Percentiles rank a stretch among this genome's conserved stretches.
Conservation (phyloP, 352 stramenopile genomes). For the Nothophytophthora sp. region DNA sequence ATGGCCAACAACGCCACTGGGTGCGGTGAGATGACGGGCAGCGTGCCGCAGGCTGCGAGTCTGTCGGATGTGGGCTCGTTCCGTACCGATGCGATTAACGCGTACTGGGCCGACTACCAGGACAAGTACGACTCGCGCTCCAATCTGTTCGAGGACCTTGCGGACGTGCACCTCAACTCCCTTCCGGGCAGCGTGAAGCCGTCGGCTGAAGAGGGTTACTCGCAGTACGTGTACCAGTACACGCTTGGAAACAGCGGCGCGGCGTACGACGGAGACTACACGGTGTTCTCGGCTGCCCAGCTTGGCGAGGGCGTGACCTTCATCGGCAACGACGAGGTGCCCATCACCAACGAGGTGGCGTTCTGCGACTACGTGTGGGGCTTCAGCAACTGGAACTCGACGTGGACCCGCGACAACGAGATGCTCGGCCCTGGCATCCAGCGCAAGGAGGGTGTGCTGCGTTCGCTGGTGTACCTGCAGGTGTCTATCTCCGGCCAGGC, state of each 20-base stretch:
- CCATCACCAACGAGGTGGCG: conserved; percentile 60
- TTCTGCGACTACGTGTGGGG: conserved; percentile 74
- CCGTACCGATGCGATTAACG: conserved; percentile 35
- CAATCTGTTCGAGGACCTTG: conserved; percentile 58
- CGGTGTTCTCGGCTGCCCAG: conserved; percentile 46
- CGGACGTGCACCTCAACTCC: conserved; percentile 57
- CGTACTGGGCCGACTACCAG: conserved; percentile 46
- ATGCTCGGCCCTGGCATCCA: conserved; percentile 63
- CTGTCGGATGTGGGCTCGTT: conserved; percentile 39
- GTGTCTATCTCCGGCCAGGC: conserved; percentile 77
- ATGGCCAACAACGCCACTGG: conserved; percentile 44
- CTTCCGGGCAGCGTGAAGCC: conserved; percentile 41
- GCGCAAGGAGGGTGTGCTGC: conserved; percentile 70
- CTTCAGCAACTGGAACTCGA: conserved; percentile 73
- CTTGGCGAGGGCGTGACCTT: conserved; percentile 50
- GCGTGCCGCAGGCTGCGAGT: conserved; percentile 38
- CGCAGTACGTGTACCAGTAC: conserved; percentile 67
- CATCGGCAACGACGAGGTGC: conserved; percentile 58
- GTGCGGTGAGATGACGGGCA: conserved; percentile 67
- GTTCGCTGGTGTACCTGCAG: conserved; percentile 69
- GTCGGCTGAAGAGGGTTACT: conserved; percentile 41
- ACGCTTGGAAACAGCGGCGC: conserved; percentile 33
- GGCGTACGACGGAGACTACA: conserved; percentile 36
- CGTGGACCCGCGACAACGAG: conserved; percentile 64
- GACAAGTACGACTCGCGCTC: conserved; percentile 48